Conservation (phyloP, 2,329 filamentous ascomycete species). For the Colletotrichum plurivorum region DNA sequence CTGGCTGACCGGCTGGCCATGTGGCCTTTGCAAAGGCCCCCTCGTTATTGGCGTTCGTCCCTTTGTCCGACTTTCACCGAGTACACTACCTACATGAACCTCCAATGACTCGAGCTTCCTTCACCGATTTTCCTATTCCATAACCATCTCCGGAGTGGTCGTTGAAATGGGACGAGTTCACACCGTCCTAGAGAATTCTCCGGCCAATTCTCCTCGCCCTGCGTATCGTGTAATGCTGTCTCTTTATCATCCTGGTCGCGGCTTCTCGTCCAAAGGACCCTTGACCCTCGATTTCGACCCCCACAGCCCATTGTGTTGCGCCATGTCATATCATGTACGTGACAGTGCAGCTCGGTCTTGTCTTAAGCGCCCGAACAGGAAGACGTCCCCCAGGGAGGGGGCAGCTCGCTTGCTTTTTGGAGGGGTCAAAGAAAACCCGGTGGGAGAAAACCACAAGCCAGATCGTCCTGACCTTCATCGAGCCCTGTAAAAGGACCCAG, state of each 20-base stretch:
- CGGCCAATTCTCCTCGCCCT: not conserved
- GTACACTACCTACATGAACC: not conserved
- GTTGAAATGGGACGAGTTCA: not conserved
- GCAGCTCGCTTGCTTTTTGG: not conserved
- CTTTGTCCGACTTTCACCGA: no score
- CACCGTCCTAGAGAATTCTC: not conserved
- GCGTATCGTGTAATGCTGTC: not conserved
- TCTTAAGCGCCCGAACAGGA: conserved; percentile 12
- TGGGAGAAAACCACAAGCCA: not conserved
- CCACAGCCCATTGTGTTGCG: not conserved
- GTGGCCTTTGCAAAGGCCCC: no score
- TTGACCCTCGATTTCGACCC: not conserved
- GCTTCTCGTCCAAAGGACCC: no score
- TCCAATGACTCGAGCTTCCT: not conserved
- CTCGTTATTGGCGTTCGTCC: no score
- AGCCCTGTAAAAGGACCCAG: conserved; percentile 9
- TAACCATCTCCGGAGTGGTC: not conserved
- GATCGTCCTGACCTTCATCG: not conserved
- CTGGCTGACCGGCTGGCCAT: not conserved
- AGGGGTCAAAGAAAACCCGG: not conserved
- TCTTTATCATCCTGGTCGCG: not conserved
- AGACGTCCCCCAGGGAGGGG: not conserved
- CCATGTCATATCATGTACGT: conserved; percentile 21
- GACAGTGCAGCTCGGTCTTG: conserved; percentile 7
- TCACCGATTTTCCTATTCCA: conserved; percentile 21